Conservation (phyloP, 139 green algal species). For the Tetratostichococcus sp. region DNA sequence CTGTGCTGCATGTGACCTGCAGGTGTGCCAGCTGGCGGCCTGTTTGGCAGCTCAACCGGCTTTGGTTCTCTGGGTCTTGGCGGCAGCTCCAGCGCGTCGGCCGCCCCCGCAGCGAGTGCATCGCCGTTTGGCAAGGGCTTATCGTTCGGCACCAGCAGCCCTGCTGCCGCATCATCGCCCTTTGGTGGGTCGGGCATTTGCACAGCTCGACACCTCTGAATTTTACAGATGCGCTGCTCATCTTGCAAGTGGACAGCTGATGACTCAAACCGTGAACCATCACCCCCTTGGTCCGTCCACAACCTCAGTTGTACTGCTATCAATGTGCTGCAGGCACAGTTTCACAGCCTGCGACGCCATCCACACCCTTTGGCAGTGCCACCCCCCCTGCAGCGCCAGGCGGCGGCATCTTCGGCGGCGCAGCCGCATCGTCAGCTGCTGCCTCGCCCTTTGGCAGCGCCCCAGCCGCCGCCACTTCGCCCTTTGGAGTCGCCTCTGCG, state of each 20-base stretch:
- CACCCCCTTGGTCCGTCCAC: too few species aligned
- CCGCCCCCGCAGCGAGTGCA: neutral
- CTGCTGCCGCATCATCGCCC: neutral
- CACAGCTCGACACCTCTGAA: too few species aligned
- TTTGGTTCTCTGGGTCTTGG: constrained; percentile 22
- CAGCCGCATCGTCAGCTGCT: constrained; percentile 3
- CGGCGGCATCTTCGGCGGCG: neutral
- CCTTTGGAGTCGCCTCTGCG: neutral
- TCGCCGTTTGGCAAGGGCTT: constrained; percentile 3
- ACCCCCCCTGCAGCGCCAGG: neutral
- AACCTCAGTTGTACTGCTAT: neutral
- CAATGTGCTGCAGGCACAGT: too few species aligned
- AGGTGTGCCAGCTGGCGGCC: neutral
- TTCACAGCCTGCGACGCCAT: neutral
- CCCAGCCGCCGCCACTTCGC: neutral
- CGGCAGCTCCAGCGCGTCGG: neutral
- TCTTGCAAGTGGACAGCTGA: too few species aligned
- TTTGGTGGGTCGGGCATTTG: constrained; percentile 21
- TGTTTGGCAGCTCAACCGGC: neutral
- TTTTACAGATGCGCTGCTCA: too few species aligned
- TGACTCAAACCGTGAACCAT: too few species aligned
- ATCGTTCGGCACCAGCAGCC: constrained; percentile 1
- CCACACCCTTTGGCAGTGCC: constrained; percentile 3
- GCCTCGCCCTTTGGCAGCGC: neutral
- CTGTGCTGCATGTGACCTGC: too few species aligned